phyloP scores from a whole-genome alignment of 2,329 filamentous ascomycete genomes.

The Claviceps fusiformis region DNA sequence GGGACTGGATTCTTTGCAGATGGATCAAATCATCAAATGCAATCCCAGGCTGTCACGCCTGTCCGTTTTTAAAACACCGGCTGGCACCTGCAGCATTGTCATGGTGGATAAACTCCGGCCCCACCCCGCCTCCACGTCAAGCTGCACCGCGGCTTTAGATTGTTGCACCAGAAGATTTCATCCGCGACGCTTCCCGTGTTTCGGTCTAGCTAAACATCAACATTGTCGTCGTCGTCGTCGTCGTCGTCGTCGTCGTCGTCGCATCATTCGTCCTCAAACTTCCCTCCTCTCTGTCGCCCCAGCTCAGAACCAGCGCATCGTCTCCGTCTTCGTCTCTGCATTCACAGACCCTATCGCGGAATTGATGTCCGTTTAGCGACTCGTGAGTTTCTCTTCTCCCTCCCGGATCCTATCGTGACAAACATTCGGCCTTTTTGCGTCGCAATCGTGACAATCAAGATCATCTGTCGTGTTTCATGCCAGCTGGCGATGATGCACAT shows the following conservation, averaged over 20 bases:
- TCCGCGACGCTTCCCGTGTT: background rate
- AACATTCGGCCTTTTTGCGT: background rate
- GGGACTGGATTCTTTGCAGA: background rate
- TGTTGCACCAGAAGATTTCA: background rate
- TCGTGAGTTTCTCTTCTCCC: background rate
- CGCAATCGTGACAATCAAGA: background rate
- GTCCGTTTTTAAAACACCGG: no score
- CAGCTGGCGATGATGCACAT: background rate
- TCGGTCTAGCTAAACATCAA: background rate
- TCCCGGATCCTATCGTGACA: background rate
- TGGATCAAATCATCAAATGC: background rate
- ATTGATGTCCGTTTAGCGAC: background rate
- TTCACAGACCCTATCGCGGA: background rate
- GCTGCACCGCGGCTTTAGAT: background rate
- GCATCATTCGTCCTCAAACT: background rate
- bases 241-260: background rate
- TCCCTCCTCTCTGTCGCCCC: background rate
- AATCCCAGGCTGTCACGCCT: no score
- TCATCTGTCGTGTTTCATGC: background rate
- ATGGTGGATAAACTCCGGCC: conserved; percentile 7
- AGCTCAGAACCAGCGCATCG: background rate
- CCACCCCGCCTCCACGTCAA: background rate
- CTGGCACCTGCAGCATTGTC: background rate
- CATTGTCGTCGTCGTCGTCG: background rate
- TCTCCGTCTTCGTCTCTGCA: background rate